Conservation (phyloP, 176 grass and related monocot species). For the Carex kokanica region DNA sequence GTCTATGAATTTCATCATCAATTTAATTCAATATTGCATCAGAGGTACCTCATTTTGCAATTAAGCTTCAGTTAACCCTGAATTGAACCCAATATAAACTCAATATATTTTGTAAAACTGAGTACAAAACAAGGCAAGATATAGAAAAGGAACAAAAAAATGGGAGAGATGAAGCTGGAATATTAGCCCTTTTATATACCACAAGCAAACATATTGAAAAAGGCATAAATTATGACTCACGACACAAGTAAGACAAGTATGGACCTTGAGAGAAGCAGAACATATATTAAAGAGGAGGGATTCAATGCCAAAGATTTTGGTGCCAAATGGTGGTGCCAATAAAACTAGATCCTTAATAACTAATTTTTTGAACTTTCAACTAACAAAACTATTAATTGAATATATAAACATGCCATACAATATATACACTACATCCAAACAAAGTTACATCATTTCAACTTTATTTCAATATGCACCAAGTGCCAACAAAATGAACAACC, state of each 20-base stretch:
- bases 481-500: background rate
- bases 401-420: background rate
- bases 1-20: background rate
- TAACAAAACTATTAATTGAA: background rate
- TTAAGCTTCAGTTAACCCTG: background rate
- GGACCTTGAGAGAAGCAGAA: background rate
- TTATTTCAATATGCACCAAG: background rate
- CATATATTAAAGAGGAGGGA: background rate
- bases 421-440: background rate
- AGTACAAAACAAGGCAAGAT: slow-evolving; percentile 1
- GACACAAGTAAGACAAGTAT: background rate
- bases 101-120: background rate
- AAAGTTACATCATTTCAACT: background rate
- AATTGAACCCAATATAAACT: background rate
- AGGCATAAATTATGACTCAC: background rate
- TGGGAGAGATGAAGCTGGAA: background rate
- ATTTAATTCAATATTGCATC: slow-evolving; percentile 14
- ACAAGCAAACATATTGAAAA: background rate
- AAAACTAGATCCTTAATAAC: background rate
- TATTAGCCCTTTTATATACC: background rate
- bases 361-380: background rate
- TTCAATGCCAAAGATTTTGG: background rate
- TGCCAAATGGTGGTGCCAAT: background rate
- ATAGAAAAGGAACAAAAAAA: background rate
- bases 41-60: background rate